Evolutionary conservation across 2,329 filamentous ascomycete species (phyloP), one percentile per base, ranked within the genome.

Genomic region (Trichothecium sympodiale): DNA sequence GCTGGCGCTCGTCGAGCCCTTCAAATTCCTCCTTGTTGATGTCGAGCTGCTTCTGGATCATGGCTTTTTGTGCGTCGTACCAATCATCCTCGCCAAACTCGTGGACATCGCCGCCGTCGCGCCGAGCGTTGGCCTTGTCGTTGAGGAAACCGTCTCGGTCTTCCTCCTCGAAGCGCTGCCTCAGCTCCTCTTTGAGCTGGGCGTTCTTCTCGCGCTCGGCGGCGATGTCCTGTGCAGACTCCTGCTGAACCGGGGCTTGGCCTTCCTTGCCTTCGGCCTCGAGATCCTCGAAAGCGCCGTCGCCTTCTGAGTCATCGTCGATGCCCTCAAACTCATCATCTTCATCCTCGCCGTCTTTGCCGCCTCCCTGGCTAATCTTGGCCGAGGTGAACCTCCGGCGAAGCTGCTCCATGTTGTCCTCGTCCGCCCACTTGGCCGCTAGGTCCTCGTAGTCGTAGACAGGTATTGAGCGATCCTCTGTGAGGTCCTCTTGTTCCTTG

Each of bases 11-110:
- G 53, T 98, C 91, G 3, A 98, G 73, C 37, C 76, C 74, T 47
- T 88, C 85, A 45, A 93, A 94, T 53, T 96, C 93, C 39, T 85
- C 77, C 52, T 87, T 86, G 63, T 98, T 98, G 74, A 98, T 95
- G 51, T 93, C 84, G 43, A 91, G 73, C 57, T 98, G 91, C 61
- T 94, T 95, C 60, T 95, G 84, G 40, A 98, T 79, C 55, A 83
- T 73, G 23, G 91, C 85, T 63, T 98, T 98, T 55, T 98, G 91
- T 18, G 83, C 77, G 53, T 96, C 91, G 55, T 98, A 98, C 93
- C 93, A 98, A 38, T 98, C 85, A 54, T 98, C 91, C 59, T 98
- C 91, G 35, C 88, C 91, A 50, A 94, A 96, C 52, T 93, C 82
- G 36, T 89, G 77, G 5, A 77, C 67, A 3, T 71, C 70, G 25